Percentiles rank a stretch among this genome's conserved stretches.
Conservation (phyloP, 192 early-diverging fungal species). For the Kappamyces sp. region DNA sequence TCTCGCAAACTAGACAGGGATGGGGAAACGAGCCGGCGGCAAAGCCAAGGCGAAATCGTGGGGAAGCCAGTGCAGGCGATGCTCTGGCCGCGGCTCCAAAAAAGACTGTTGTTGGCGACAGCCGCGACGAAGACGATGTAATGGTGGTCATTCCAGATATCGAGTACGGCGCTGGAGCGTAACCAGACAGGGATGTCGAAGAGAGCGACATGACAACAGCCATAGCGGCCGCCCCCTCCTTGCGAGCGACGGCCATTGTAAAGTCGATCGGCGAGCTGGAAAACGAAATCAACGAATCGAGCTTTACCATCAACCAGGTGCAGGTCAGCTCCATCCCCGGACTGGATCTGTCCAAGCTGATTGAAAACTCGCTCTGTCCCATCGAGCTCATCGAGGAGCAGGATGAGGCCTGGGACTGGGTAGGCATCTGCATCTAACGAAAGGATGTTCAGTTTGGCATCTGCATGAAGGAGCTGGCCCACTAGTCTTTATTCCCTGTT, state of each 20-base stretch:
- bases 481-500: constrained; percentile 2
- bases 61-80: neutral
- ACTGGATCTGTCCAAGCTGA: constrained; percentile 3
- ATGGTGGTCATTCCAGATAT: constrained; percentile 15
- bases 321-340: neutral
- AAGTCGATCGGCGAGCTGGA: constrained; percentile 9
- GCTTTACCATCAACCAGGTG: too few species aligned
- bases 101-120: constrained; percentile 8
- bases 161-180: too few species aligned
- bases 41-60: too few species aligned
- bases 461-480: neutral
- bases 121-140: constrained; percentile 7
- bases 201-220: constrained; percentile 7
- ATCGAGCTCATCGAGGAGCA: constrained; percentile 6
- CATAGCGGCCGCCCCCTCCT: constrained; percentile 9
- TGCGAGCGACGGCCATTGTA: neutral
- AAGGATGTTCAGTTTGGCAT: neutral
- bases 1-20: too few species aligned
- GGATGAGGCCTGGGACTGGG: constrained; percentile 13
- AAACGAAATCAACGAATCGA: neutral
- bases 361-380: constrained; percentile 4
- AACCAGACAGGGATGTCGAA: neutral
- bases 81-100: constrained; percentile 7
- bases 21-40: too few species aligned
- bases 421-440: neutral